Evolutionary conservation across 1,284 basidiomycete genomes (phyloP).

Genomic region (Porodaedalea pini): DNA sequence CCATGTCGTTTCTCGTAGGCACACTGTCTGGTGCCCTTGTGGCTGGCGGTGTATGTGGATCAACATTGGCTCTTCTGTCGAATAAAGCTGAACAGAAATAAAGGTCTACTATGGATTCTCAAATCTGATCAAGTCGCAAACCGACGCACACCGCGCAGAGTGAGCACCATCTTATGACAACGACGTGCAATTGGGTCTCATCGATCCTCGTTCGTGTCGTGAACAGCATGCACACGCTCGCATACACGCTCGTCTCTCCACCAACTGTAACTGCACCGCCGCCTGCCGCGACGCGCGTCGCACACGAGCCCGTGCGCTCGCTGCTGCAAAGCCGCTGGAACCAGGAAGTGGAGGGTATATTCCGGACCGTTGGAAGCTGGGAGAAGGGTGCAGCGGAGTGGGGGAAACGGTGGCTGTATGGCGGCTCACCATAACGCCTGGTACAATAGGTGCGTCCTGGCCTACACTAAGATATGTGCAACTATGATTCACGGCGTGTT

Average conservation of each 20-base stretch:
- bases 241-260: constrained; percentile 7
- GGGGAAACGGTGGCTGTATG: constrained; percentile 16
- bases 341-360: constrained; percentile 13
- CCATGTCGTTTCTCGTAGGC: constrained; percentile 21
- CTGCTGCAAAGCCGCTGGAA: constrained; percentile 17
- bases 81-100: background rate
- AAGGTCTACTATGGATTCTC: constrained; percentile 22
- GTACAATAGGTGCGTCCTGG: background rate
- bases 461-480: too few species aligned
- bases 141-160: constrained; percentile 13
- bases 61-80: background rate
- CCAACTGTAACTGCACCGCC: constrained; percentile 10
- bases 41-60: constrained; percentile 21
- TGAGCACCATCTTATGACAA: constrained; percentile 1
- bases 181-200: too few species aligned
- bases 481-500: too few species aligned
- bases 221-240: constrained; percentile 12
- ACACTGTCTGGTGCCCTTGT: constrained; percentile 22
- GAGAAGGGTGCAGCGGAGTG: constrained; percentile 8
- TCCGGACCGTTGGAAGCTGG: constrained; percentile 7
- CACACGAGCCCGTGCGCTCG: constrained; percentile 10
- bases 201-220: too few species aligned
- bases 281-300: constrained; percentile 14
- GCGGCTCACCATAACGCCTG: background rate
- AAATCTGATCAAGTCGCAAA: constrained; percentile 18